Conservation (phyloP, 306 rosid species). For the Fragaria ananassa region DNA sequence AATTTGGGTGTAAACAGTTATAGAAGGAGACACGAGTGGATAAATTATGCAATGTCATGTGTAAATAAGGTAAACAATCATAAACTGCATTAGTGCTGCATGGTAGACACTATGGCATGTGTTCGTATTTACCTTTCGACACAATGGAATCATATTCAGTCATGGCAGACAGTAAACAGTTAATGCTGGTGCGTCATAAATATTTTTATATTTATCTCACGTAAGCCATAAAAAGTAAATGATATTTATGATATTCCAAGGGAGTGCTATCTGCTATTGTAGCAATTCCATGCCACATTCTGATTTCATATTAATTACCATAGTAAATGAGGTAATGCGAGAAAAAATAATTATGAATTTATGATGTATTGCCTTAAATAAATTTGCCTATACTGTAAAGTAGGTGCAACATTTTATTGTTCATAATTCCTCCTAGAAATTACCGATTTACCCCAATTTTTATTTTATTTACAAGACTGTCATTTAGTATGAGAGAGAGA, state of each 20-base stretch:
- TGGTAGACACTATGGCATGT: not conserved
- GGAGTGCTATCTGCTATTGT: not conserved
- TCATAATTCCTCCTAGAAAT: no score
- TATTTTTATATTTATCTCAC: constrained; percentile 2
- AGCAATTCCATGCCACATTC: constrained; percentile 1
- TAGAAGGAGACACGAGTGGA: not conserved
- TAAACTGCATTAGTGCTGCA: not conserved
- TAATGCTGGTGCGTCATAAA: constrained; percentile 18
- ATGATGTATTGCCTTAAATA: not conserved
- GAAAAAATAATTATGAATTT: not conserved
- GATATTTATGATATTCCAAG: constrained; percentile 8
- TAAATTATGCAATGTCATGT: not conserved
- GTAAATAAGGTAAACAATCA: not conserved
- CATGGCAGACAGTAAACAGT: constrained; percentile 15
- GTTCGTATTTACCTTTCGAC: not conserved
- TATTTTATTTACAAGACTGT: no score
- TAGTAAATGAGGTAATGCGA: constrained; percentile 16
- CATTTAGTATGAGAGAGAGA: no score
- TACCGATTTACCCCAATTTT: no score
- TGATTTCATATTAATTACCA: not conserved
- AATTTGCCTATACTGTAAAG: not conserved
- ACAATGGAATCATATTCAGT: constrained; percentile 10
- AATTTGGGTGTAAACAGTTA: no score
- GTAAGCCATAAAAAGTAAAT: constrained; percentile 1
- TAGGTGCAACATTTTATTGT: no score